Evolutionary conservation across 2,329 filamentous ascomycete genomes (phyloP), one percentile per base, ranked within the genome.

Genomic region (Acarospora socialis): DNA sequence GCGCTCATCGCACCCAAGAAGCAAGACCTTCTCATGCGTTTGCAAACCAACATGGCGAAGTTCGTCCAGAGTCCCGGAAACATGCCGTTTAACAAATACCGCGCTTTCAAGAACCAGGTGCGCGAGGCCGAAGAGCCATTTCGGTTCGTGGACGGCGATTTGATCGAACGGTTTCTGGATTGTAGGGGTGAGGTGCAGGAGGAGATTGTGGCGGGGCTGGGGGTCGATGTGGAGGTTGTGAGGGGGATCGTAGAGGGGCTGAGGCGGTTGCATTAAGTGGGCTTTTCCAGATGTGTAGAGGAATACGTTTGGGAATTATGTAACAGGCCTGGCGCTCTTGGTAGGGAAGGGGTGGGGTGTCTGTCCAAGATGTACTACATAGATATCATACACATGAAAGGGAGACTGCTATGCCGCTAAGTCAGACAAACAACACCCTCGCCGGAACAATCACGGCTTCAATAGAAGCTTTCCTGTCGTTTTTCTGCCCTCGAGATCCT

Each of bases 111-210:
- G 38, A 92, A 74, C 33, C 63, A 72, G 15, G 74, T 78, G 16
- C 63, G 76, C 12, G 71, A 80, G 37, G 70, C 72, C 0, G 75
- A 80, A 1, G 81, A 78, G 22, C 87, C 90, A 0, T 81, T 73
- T 48, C 68, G 87, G 2, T 95, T 95, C 46, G 71, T 98, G 8
- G 90, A 98, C 48, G 90, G 87, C 0, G 87, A 94, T 51, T 63
- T 95, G 46, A 65, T 98, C 8, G 87, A 95, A 57, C 58, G 72
- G 31, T 94, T 94, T 49, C 54, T 95, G 43, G 76, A 84, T 41
- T 60, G 81, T 40, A 63, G 69, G 27, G 72, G 77, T 34, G 60
- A 61, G 4, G 45, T 66, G 37, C 71, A 77, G 48, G 56, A 60
- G 38, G 59, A 62, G 43, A 64, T 72, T 34, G 58, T 68, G 5